A percentile compares a stretch with the other conserved stretches of the same genome.
Evolutionary conservation across 2,329 filamentous ascomycete genomes (phyloP).

Genomic region (Thelonectria discophora): DNA sequence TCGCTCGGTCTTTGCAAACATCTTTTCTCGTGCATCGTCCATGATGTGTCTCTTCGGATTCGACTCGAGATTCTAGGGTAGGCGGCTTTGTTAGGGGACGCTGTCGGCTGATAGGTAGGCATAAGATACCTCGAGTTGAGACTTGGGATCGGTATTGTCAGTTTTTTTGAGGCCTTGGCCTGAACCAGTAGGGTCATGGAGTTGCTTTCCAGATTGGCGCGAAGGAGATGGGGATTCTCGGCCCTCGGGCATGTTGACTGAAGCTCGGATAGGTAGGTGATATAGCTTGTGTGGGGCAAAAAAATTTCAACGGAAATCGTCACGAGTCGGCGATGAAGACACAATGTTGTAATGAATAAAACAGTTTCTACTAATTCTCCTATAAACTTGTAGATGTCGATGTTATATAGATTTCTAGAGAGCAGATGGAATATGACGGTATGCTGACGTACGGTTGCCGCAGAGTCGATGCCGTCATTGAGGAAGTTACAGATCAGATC

Average conservation of each 20-base stretch:
- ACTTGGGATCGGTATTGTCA: constrained; percentile 59
- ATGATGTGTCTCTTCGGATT: constrained; percentile 72
- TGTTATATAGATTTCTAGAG: constrained; percentile 9
- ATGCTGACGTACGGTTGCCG: constrained; percentile 36
- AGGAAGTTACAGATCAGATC: constrained; percentile 40
- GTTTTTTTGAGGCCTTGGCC: constrained; percentile 65
- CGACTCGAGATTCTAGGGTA: constrained; percentile 59
- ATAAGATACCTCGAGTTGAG: constrained; percentile 63
- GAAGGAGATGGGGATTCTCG: constrained; percentile 82
- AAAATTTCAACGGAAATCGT: background rate
- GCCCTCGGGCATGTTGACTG: constrained; percentile 72
- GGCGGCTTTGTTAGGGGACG: constrained; percentile 16
- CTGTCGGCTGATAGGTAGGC: too few relatives aligned
- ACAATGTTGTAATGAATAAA: too few relatives aligned
- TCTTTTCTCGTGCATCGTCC: constrained; percentile 68
- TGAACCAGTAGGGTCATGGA: constrained; percentile 64
- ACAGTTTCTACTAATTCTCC: too few relatives aligned
- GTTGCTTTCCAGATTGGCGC: constrained; percentile 71
- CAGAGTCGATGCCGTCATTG: constrained; percentile 41
- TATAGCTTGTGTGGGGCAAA: background rate
- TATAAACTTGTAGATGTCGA: background rate
- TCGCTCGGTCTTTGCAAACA: constrained; percentile 62
- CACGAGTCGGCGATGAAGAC: too few relatives aligned
- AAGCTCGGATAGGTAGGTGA: background rate
- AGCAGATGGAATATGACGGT: constrained; percentile 27